Conservation (phyloP, 495 filamentous ascomycete genomes). For the Hyaloscypha hepaticicola region DNA sequence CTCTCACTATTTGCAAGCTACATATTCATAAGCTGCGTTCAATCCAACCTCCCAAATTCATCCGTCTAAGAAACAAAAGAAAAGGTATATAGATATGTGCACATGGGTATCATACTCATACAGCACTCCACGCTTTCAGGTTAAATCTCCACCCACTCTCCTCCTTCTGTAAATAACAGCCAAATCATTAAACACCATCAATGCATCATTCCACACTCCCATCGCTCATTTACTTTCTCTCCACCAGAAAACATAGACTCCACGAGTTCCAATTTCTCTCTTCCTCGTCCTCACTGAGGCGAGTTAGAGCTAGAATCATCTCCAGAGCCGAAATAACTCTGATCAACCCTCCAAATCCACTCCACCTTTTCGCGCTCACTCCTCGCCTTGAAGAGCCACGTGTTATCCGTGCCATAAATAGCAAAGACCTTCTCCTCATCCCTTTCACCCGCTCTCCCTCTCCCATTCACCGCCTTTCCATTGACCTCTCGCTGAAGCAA, state of each 20-base stretch:
- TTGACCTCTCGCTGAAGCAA: conserved; percentile 54
- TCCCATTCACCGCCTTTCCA: conserved; percentile 33
- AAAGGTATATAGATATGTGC: conserved; percentile 21
- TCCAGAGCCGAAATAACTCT: conserved; percentile 40
- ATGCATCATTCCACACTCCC: background rate
- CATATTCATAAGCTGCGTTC: background rate
- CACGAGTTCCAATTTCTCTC: background rate
- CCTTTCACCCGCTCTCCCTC: conserved; percentile 42
- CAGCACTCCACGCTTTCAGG: no score
- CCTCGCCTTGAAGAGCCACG: conserved; percentile 87
- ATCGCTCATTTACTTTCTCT: background rate
- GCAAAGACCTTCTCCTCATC: conserved; percentile 64
- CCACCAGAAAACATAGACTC: no score
- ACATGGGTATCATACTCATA: conserved; percentile 33
- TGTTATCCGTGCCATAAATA: conserved; percentile 88
- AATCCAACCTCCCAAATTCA: background rate
- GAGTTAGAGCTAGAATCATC: conserved; percentile 5
- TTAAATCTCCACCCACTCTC: no score
- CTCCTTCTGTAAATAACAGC: background rate
- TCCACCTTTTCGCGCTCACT: conserved; percentile 88
- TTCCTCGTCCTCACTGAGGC: conserved; percentile 10
- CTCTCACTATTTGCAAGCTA: background rate
- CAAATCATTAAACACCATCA: background rate
- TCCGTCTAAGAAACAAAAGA: conserved; percentile 11
- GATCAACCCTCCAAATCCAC: conserved; percentile 84